Base-by-base conservation (phyloP, 1,284 basidiomycete genomes). In the Tetrapyrgos nigripes region DNA sequence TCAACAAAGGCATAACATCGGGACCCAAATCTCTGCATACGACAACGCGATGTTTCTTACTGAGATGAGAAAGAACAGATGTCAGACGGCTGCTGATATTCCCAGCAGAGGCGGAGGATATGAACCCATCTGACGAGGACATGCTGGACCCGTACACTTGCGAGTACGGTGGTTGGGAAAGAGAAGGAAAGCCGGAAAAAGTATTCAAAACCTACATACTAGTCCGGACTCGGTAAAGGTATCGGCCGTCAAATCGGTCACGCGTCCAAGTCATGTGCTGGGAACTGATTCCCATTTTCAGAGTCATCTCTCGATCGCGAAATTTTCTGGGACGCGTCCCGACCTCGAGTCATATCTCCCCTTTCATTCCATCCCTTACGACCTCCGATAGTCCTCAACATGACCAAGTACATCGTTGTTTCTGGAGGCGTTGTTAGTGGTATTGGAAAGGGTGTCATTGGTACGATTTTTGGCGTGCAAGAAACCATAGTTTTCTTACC, bases 371-470 rank as follows among this genome's bases (percentile, higher is more conserved):
- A 35, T 43, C 51, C 26, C 4, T 11, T 53, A 29, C 24, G 23
- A 13, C 24, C 23, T 23, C 26, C 26, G 14, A 28, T 6, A 44
- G 21, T 10, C 40, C 21, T n/a, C 9, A 58, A 53, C 17, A 91
- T 92, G 89, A 91, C 88, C 49, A 96, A 96, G 79, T 97, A 93
- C 77, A 97, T 97, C 70, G 70, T 96, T 59, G 92, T 97, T 19
- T 93, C 91, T 57, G 94, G 94, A 63, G 94, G 94, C 75, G 94
- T 97, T 58, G 91, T 97, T 70, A 96, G 93, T 73, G 94, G 94
- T 55, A 96, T 96, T 68, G 94, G 94, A 62, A 96, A 96, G 84
- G 94, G 94, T 69, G 92, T 96, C 62, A 96, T 96, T 68, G 94
- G 94, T 95, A 75, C 76, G 90, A 71, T 58, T 62, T 62, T 59